Evolutionary conservation across 495 filamentous ascomycete species (phyloP), one percentile per base, ranked within the genome.

Genomic region (Hypoxylon rickii): DNA sequence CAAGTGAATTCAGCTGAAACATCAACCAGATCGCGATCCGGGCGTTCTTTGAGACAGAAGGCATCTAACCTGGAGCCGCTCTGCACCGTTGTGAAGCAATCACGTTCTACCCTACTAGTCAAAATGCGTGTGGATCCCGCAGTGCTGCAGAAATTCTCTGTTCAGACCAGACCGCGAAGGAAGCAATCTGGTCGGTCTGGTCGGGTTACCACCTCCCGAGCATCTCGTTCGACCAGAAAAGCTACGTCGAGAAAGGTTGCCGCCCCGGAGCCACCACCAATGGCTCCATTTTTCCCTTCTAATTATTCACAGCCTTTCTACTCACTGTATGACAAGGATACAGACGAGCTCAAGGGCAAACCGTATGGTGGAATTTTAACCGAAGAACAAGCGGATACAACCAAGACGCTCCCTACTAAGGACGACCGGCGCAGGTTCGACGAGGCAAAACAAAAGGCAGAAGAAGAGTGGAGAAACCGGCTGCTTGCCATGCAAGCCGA

Each of bases 351-450:
- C 8, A 96, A 95, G 66, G 87, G 86, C 12, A 98, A 96, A 68
- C 94, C 95, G 1, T 98, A 97, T 64, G 95, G 94, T 37, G 94
- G 94, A 7, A 96, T 97, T 34, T 74, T 98, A 31, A 86, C 81
- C 1, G 92, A 97, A 70, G 79, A 83, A 7, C 94, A 98, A 65
- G 91, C 93, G 1, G 91, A 97, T 62, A 98, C 95, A 0, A 83
- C 86, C 0, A 89, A 87, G 59, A 97, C 93, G 0, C 78, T 96
- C 36, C 95, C 94, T 1, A 80, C 84, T 36, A 81, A 85, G 56
- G 74, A 80, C 33, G 94, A 98, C 61, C 84, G 93, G 20, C 85
- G 87, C 34, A 81, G 84, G 12, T 98, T 98, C 48, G 91, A 97
- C 61, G 80, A 86, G 44, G 93, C 94, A 5, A 88, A 90, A 45